phyloP scores from a whole-genome alignment of 352 stramenopile genomes.

The Phytophthora vignae region DNA sequence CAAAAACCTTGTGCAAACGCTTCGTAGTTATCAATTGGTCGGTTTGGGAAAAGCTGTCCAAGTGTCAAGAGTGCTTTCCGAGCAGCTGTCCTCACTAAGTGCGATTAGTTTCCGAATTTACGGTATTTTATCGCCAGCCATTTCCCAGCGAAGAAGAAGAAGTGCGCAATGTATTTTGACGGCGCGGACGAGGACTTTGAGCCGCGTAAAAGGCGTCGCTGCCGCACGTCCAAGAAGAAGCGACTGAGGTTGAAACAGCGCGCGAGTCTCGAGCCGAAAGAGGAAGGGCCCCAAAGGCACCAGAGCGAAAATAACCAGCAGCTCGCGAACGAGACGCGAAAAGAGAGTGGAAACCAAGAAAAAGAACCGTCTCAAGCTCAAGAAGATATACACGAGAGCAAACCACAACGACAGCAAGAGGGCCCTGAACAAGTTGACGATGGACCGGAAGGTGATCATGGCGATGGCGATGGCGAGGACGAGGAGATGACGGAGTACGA shows the following conservation, averaged over 20 bases:
- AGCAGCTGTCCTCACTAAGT: too few relatives aligned
- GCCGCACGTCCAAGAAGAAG: constrained; percentile 26
- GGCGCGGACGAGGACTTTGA: background rate
- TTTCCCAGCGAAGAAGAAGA: too few relatives aligned
- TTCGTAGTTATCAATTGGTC: too few relatives aligned
- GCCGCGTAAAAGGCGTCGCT: constrained; percentile 16
- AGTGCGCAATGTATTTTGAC: too few relatives aligned
- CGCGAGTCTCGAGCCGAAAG: constrained; percentile 6
- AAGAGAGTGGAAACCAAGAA: background rate
- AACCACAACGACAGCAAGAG: too few relatives aligned
- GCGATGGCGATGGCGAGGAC: background rate
- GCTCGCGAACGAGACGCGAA: background rate
- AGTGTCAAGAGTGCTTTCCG: constrained; percentile 15
- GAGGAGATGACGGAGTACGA: constrained; percentile 75
- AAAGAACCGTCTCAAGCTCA: background rate
- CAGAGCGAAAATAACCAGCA: background rate
- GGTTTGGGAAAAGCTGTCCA: too few relatives aligned
- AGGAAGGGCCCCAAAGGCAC: background rate
- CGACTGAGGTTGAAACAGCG: constrained; percentile 19
- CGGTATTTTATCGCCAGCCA: too few relatives aligned
- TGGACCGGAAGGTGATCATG: background rate
- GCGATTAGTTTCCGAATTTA: too few relatives aligned
- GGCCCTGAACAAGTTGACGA: too few relatives aligned
- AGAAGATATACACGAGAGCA: background rate
- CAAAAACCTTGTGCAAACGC: too few relatives aligned